Evolutionary conservation across 331 rosid species (phyloP), one percentile per base, ranked within the genome.

Genomic region (Saraca asoca): DNA sequence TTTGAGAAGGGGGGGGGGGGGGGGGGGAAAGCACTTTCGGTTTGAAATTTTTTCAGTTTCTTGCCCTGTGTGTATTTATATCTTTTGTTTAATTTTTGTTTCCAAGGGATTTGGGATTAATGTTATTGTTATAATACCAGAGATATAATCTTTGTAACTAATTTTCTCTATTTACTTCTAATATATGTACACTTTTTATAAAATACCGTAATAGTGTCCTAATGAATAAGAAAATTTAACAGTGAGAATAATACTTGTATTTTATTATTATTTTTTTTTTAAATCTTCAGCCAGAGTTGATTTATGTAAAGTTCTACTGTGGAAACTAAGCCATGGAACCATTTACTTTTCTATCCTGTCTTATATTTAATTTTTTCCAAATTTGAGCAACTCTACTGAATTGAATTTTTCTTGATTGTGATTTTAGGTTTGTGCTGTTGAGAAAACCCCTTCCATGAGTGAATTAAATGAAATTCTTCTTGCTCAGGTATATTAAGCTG

Each of bases 361-460:
- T 48, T 69, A 9, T 60, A 58, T 46, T 53, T 73, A 38, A 65
- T 53, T 46, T 41, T 64, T 64, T 45, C 56, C 48, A 20, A n/a
- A n/a, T 20, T 13, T 17, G 48, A 55, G 35, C 31, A 66, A 63
- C 51, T 58, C 35, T 61, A 68, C 34, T 35, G 50, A 44, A 43
- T 66, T 61, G 63, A 19, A 62, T 67, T 62, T 77, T 66, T 57
- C 44, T 77, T 62, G 57, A 64, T 60, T 83, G 76, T 64, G 58
- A 73, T 71, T 75, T 66, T 86, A 94, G 99, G 97, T 90, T 71
- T 85, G 81, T 65, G 95, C 99, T 57, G 82, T 94, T 55, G 96
- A 94, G 82, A 94, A 87, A 85, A 88, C 96, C 72, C 97, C 97
- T 78, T 94, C 99, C 73, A 85, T 94, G 99, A 94, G 99, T 68